phyloP scores from a whole-genome alignment of 2,329 filamentous ascomycete species.

The Podosphaera xanthii region DNA sequence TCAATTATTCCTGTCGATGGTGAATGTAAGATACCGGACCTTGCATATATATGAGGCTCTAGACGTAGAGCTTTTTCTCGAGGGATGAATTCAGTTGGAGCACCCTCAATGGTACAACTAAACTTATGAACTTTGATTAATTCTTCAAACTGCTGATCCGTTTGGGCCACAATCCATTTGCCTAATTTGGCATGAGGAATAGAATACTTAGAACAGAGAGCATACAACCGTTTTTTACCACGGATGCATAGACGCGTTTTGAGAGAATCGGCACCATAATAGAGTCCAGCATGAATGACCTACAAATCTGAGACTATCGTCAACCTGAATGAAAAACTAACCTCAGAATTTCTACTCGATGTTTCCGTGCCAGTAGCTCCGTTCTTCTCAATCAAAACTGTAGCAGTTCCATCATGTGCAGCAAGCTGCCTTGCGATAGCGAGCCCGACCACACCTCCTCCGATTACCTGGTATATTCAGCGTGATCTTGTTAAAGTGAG shows the following conservation, averaged over 20 bases:
- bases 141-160: constrained; percentile 29
- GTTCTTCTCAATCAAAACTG: constrained; percentile 44
- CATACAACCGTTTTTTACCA: constrained; percentile 59
- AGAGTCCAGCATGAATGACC: constrained; percentile 88
- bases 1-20: constrained; percentile 80
- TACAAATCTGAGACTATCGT: constrained; percentile 18
- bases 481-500: neutral
- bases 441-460: constrained; percentile 45
- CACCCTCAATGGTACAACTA: constrained; percentile 21
- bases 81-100: constrained; percentile 51
- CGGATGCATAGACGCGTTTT: constrained; percentile 68
- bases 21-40: constrained; percentile 56
- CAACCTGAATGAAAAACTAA: constrained; percentile 3
- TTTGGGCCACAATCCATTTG: constrained; percentile 92
- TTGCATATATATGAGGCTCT: constrained; percentile 57
- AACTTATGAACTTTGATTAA: constrained; percentile 28
- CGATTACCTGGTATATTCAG: constrained; percentile 21
- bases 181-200: constrained; percentile 56
- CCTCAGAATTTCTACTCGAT: constrained; percentile 47
- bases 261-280: constrained; percentile 36
- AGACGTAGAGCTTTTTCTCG: constrained; percentile 33
- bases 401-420: constrained; percentile 32
- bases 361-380: constrained; percentile 43
- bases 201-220: constrained; percentile 40
- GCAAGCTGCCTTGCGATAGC: constrained; percentile 42